A percentile compares a stretch with the other conserved stretches of the same genome.
These are phyloP conservation scores for Coelastrella sp. DNA, from an alignment of 139 green algal species.

Conservation along the genomic window DNA sequence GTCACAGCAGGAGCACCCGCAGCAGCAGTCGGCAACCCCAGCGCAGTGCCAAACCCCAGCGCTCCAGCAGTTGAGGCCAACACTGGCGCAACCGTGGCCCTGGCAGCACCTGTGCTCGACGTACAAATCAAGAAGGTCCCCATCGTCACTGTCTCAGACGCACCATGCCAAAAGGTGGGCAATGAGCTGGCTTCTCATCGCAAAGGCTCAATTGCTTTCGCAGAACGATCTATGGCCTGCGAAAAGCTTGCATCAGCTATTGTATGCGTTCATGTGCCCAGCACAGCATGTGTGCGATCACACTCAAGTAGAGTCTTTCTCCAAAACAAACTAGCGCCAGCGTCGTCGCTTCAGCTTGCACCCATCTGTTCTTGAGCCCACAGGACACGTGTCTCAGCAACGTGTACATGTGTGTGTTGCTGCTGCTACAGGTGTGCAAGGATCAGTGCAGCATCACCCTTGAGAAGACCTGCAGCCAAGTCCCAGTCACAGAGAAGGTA, in stretches of 20 bases:
- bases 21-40: background rate
- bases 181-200: background rate
- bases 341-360: too few species aligned
- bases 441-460: conserved; percentile 15
- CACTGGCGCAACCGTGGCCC: background rate
- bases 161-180: background rate
- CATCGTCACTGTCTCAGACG: background rate
- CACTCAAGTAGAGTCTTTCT: too few species aligned
- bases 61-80: background rate
- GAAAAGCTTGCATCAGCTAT: background rate
- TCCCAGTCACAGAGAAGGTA: conserved; percentile 30
- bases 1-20: background rate
- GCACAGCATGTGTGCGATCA: too few species aligned
- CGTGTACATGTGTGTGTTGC: background rate
- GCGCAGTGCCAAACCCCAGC: background rate
- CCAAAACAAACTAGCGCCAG: too few species aligned
- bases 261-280: background rate
- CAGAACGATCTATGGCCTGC: background rate
- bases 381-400: too few species aligned
- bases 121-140: background rate
- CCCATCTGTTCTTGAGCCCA: too few species aligned
- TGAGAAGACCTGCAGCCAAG: conserved; percentile 13
- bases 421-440: background rate
- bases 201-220: background rate
- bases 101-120: background rate